Evolutionary conservation across 1,284 basidiomycete species (phyloP).

Genomic region (Apiotrichum domesticum): DNA sequence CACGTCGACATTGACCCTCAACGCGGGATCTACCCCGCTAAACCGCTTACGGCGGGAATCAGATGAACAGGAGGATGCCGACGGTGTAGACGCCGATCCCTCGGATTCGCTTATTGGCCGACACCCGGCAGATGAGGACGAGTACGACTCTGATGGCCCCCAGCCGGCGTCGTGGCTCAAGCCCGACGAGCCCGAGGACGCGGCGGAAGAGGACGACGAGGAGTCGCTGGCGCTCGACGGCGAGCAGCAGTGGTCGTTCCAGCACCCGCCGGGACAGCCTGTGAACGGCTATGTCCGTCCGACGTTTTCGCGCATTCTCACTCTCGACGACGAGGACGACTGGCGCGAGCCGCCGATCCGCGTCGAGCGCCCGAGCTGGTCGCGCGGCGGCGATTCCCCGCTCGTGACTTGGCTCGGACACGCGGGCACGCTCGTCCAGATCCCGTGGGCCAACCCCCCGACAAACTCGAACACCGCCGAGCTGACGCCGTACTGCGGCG

Average conservation of each 20-base stretch:
- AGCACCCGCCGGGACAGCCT: slow-evolving; percentile 3
- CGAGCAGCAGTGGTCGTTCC: neutral
- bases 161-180: neutral
- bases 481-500: slow-evolving; percentile 17
- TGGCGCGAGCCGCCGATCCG: slow-evolving; percentile 42
- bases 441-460: slow-evolving; percentile 28
- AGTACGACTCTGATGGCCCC: neutral
- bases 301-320: slow-evolving; percentile 23
- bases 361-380: slow-evolving; percentile 35
- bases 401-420: slow-evolving; percentile 46
- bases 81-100: neutral
- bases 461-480: slow-evolving; percentile 15
- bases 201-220: slow-evolving; percentile 14
- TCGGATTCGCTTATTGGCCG: neutral
- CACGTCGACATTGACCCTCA: neutral
- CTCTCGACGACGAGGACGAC: slow-evolving; percentile 37
- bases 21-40: neutral
- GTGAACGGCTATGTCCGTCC: slow-evolving; percentile 28
- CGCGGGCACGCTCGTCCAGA: slow-evolving; percentile 37
- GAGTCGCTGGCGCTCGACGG: slow-evolving; percentile 2
- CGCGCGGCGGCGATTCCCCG: neutral
- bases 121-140: neutral
- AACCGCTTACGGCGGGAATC: no score
- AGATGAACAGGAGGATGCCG: no score
- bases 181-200: slow-evolving; percentile 7